Conservation (phyloP, 371 early-diverging fungal species). For the Mortierella sp. region DNA sequence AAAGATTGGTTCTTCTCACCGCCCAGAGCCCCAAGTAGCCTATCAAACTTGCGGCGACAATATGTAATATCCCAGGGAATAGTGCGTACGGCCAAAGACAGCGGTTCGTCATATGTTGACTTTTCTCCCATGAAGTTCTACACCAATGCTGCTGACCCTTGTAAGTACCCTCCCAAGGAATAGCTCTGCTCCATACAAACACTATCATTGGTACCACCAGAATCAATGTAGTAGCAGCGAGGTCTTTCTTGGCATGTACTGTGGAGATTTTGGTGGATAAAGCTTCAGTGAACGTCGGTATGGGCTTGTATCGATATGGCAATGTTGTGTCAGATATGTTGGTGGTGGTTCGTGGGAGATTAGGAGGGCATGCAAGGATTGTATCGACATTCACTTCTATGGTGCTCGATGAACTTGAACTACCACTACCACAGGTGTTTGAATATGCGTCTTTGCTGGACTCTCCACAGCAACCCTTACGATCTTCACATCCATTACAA, state of each 20-base stretch:
- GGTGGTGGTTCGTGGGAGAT: not conserved
- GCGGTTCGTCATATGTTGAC: conserved; percentile 38
- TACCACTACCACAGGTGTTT: conserved; percentile 11
- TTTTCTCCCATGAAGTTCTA: conserved; percentile 21
- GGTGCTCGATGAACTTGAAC: conserved; percentile 1
- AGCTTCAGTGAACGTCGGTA: conserved; percentile 34
- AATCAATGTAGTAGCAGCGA: conserved; percentile 23
- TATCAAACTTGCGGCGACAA: conserved; percentile 6
- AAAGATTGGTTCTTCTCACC: conserved; percentile 28
- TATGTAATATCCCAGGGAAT: conserved; percentile 30
- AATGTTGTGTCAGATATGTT: not conserved
- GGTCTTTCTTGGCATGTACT: conserved; percentile 36
- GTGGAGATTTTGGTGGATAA: conserved; percentile 19
- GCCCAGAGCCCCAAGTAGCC: conserved; percentile 38
- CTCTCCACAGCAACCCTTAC: conserved; percentile 19
- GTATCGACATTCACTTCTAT: not conserved
- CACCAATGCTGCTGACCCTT: conserved; percentile 37
- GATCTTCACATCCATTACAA: conserved; percentile 14
- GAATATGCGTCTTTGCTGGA: not conserved
- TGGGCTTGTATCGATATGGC: conserved; percentile 14
- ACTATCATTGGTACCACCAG: conserved; percentile 29
- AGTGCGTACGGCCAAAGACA: conserved; percentile 46
- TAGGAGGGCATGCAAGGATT: not conserved
- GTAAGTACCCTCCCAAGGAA: conserved; percentile 40
- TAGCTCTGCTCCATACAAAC: conserved; percentile 25